A percentile compares a stretch with the other conserved stretches of the same genome.
Evolutionary conservation across 2,329 filamentous ascomycete genomes (phyloP).

Genomic region (Podosphaera xanthii): DNA sequence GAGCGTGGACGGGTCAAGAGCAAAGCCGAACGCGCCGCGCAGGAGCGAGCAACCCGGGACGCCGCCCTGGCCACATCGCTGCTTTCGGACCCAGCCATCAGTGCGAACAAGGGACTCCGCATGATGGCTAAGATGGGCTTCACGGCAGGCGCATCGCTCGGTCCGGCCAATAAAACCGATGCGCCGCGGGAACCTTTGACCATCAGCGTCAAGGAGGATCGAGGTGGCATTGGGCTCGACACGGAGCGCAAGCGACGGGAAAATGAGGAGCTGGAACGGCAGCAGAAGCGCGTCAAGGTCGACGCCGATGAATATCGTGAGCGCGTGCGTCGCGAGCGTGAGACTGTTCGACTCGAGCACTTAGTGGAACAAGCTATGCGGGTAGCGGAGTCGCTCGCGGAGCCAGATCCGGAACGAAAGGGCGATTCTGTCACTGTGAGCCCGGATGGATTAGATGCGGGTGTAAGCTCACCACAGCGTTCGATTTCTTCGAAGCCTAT

Average conservation of each 20-base stretch:
- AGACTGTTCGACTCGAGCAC: slow-evolving; percentile 43
- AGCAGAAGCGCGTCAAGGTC: slow-evolving; percentile 36
- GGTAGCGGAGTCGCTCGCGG: slow-evolving; percentile 49
- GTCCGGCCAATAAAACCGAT: slow-evolving; percentile 28
- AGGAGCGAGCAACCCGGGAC: slow-evolving; percentile 50
- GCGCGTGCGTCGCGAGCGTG: slow-evolving; percentile 44
- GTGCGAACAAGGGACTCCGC: slow-evolving; percentile 62
- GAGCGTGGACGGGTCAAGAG: slow-evolving; percentile 47
- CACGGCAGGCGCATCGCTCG: slow-evolving; percentile 49
- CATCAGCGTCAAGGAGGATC: slow-evolving; percentile 53
- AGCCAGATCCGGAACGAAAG: slow-evolving; percentile 10
- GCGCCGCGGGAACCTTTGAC: slow-evolving; percentile 46
- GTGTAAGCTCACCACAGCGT: neutral
- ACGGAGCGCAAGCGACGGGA: slow-evolving; percentile 61
- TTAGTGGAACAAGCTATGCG: slow-evolving; percentile 60
- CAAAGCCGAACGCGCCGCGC: slow-evolving; percentile 59
- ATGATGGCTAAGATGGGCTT: slow-evolving; percentile 98
- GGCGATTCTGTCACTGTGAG: too few relatives aligned
- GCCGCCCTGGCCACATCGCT: slow-evolving; percentile 53
- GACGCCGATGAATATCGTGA: slow-evolving; percentile 53
- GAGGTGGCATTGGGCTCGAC: slow-evolving; percentile 66
- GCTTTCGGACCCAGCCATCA: slow-evolving; percentile 26
- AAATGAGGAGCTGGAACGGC: slow-evolving; percentile 34
- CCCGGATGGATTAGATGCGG: too few relatives aligned
- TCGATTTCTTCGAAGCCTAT: slow-evolving; percentile 26